phyloP scores from a whole-genome alignment of 1,139 yeast species.

The Zygoascus meyerae region DNA sequence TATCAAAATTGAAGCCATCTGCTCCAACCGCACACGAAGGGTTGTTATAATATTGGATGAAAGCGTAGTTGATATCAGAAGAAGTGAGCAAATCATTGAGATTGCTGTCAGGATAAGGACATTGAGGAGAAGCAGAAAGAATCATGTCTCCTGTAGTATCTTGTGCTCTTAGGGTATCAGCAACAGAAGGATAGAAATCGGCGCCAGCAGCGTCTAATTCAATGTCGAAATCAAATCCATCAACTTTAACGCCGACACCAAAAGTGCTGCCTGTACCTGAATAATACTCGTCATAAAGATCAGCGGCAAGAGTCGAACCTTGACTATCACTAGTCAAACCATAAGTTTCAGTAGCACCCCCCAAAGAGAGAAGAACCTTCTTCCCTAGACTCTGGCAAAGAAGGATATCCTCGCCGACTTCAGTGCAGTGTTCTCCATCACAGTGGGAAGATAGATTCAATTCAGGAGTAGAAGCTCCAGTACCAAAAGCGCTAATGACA shows the following conservation, averaged over 20 bases:
- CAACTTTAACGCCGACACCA: slow-evolving; percentile 50
- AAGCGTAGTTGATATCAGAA: slow-evolving; percentile 73
- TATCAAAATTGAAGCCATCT: slow-evolving; percentile 66
- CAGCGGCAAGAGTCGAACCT: slow-evolving; percentile 63
- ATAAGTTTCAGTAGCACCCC: slow-evolving; percentile 74
- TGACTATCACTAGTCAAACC: slow-evolving; percentile 50
- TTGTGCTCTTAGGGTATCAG: slow-evolving; percentile 24
- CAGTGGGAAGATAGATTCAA: slow-evolving; percentile 1
- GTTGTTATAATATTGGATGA: slow-evolving; percentile 91
- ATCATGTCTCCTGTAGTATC: slow-evolving; percentile 53
- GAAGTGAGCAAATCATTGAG: slow-evolving; percentile 42
- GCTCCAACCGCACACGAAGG: slow-evolving; percentile 58
- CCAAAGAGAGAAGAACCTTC: slow-evolving; percentile 66
- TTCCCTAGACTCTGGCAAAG: slow-evolving; percentile 72
- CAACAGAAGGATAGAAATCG: slow-evolving; percentile 35
- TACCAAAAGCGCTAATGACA: slow-evolving; percentile 60
- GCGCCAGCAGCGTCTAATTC: slow-evolving; percentile 52
- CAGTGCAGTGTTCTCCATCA: slow-evolving; percentile 41
- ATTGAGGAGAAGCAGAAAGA: slow-evolving; percentile 91
- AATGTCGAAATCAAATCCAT: slow-evolving; percentile 69
- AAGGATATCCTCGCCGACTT: slow-evolving; percentile 64
- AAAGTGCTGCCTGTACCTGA: slow-evolving; percentile 81
- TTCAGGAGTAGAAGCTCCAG: slow-evolving; percentile 34
- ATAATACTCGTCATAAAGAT: slow-evolving; percentile 82
- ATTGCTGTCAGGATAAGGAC: slow-evolving; percentile 83